These are phyloP conservation scores for Termitomyces sp. DNA, from an alignment of 768 basidiomycete species.

Conservation along the genomic window DNA sequence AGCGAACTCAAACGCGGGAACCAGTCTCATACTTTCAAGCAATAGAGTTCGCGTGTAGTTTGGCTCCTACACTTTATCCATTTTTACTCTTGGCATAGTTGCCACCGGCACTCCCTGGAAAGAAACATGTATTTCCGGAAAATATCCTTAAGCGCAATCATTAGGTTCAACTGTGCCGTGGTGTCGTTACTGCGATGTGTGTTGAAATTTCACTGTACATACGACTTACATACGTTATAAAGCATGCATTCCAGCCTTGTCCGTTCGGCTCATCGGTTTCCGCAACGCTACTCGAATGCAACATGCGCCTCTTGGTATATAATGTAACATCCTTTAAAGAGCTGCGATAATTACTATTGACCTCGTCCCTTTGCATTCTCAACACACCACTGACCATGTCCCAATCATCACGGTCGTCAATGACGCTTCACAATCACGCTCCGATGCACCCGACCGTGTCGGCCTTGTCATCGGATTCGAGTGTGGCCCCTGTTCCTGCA, in stretches of 20 bases:
- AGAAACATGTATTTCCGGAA: neutral
- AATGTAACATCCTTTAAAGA: neutral
- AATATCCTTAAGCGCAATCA: neutral
- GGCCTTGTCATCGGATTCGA: neutral
- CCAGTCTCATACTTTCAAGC: conserved; percentile 65
- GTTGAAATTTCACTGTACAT: neutral
- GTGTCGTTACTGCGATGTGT: neutral
- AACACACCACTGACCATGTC: neutral
- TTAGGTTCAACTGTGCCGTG: neutral
- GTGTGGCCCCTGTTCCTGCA: neutral
- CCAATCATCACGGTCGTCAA: conserved; percentile 6
- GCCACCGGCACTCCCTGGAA: neutral
- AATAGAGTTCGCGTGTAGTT: conserved; percentile 13
- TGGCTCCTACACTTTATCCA: conserved; percentile 1
- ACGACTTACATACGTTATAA: neutral
- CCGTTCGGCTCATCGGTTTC: conserved; percentile 2
- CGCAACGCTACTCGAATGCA: neutral
- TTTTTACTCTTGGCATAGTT: neutral
- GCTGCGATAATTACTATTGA: neutral
- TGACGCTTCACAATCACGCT: conserved; percentile 2
- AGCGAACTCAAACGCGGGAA: conserved; percentile 67
- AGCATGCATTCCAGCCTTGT: neutral
- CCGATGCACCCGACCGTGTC: neutral
- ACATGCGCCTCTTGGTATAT: conserved; percentile 6
- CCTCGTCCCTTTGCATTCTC: neutral